These are phyloP conservation scores for Puccinia polysora DNA, from an alignment of 1,284 basidiomycete species.

Conservation along the genomic window DNA sequence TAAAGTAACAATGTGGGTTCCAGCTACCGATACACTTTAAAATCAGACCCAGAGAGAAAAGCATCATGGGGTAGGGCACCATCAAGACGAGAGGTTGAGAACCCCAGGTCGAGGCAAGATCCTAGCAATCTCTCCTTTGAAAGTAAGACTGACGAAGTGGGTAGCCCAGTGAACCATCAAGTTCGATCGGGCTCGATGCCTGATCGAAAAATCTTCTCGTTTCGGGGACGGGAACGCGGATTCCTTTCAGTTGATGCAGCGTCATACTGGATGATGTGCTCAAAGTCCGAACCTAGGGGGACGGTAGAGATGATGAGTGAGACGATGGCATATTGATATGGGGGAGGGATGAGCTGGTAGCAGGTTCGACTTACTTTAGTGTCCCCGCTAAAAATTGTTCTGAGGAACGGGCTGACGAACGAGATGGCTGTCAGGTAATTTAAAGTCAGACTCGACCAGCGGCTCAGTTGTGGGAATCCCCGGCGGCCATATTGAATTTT, in stretches of 20 bases:
- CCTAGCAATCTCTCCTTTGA: constrained; percentile 1
- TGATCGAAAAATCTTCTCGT: constrained; percentile 6
- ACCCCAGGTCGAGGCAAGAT: constrained; percentile 22
- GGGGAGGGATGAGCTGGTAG: not conserved
- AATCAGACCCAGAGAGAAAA: constrained; percentile 14
- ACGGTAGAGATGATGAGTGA: too few species aligned
- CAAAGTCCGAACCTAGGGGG: constrained; percentile 29
- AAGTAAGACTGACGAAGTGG: constrained; percentile 9
- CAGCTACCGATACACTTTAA: not conserved
- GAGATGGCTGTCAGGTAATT: not conserved
- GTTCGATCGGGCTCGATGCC: not conserved
- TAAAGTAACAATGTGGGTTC: constrained; percentile 1
- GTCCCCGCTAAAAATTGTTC: constrained; percentile 36
- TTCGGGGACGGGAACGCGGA: constrained; percentile 40
- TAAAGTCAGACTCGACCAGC: not conserved
- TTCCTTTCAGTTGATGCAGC: constrained; percentile 13
- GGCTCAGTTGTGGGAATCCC: constrained; percentile 36
- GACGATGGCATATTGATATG: not conserved
- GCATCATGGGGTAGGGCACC: constrained; percentile 20
- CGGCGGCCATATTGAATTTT: too few species aligned
- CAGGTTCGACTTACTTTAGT: constrained; percentile 17
- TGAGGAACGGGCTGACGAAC: not conserved
- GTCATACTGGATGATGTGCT: constrained; percentile 16
- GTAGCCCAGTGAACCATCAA: constrained; percentile 21
- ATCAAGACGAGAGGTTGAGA: not conserved